These are phyloP conservation scores for Schizonepeta tenuifolia DNA, from an alignment of 257 asterid genomes.

Conservation along the genomic window DNA sequence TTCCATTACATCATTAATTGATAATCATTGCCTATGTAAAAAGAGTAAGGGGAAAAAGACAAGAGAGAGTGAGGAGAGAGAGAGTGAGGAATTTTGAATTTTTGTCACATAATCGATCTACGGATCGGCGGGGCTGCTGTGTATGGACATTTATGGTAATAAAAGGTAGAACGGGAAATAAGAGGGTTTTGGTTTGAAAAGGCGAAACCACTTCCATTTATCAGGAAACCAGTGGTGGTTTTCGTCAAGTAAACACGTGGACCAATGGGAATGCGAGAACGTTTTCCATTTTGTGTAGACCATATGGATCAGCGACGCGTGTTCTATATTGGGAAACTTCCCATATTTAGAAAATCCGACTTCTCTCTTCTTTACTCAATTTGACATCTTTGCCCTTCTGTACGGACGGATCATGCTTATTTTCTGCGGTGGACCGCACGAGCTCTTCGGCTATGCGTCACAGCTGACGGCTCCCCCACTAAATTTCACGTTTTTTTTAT, in stretches of 20 bases:
- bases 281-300: neutral
- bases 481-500: too few relatives aligned
- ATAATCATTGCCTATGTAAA: too few relatives aligned
- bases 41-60: neutral
- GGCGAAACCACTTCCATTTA: neutral
- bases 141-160: slow-evolving; percentile 18
- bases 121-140: neutral
- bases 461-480: too few relatives aligned
- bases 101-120: neutral
- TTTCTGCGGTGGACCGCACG: too few relatives aligned
- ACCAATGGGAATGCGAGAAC: slow-evolving; percentile 28
- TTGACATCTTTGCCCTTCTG: slow-evolving; percentile 25
- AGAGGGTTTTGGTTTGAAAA: neutral
- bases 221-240: slow-evolving; percentile 17
- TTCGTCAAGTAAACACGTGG: slow-evolving; percentile 16
- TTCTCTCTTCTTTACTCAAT: too few relatives aligned
- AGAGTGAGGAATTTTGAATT: neutral
- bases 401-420: too few relatives aligned
- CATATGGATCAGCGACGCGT: slow-evolving; percentile 36
- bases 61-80: neutral
- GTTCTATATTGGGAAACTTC: neutral
- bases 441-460: too few relatives aligned
- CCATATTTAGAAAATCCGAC: slow-evolving; percentile 19
- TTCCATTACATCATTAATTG: too few relatives aligned
- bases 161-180: neutral